Evolutionary conservation across 495 filamentous ascomycete species (phyloP).

Genomic region (Aspergillus wentii): DNA sequence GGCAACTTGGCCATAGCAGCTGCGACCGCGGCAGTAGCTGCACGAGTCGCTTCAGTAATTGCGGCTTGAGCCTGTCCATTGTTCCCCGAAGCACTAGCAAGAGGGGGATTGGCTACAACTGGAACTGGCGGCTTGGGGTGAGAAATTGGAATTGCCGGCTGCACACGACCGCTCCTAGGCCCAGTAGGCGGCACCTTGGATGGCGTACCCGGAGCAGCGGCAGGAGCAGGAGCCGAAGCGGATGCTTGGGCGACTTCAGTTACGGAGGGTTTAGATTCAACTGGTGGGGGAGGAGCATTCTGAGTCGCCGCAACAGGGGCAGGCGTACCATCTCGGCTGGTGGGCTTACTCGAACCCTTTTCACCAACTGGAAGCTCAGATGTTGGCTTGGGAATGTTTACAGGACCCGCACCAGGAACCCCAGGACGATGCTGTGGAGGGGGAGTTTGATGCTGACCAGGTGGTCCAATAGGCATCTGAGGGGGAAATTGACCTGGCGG

Average conservation of each 20-base stretch:
- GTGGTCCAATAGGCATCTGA: slow-evolving; percentile 49
- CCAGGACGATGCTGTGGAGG: slow-evolving; percentile 38
- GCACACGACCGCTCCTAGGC: slow-evolving; percentile 66
- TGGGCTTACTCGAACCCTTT: slow-evolving; percentile 28
- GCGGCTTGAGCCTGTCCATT: slow-evolving; percentile 30
- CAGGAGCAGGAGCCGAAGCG: slow-evolving; percentile 43
- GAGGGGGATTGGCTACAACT: slow-evolving; percentile 26
- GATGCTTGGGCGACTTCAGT: slow-evolving; percentile 45
- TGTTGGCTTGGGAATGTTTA: slow-evolving; percentile 26
- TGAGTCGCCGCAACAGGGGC: slow-evolving; percentile 20
- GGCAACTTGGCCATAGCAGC: slow-evolving; percentile 82
- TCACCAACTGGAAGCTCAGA: slow-evolving; percentile 42
- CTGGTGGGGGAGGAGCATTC: slow-evolving; percentile 50
- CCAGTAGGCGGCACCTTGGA: slow-evolving; percentile 50
- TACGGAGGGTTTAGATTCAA: slow-evolving; percentile 62
- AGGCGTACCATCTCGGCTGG: slow-evolving; percentile 32
- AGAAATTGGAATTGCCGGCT: slow-evolving; percentile 60
- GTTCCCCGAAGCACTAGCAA: slow-evolving; percentile 24
- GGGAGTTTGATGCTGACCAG: slow-evolving; percentile 42
- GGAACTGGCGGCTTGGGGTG: slow-evolving; percentile 40
- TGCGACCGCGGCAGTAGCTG: slow-evolving; percentile 80
- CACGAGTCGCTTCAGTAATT: slow-evolving; percentile 70
- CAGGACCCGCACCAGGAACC: slow-evolving; percentile 22
- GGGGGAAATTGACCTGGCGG: slow-evolving; percentile 55
- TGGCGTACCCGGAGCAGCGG: slow-evolving; percentile 26